These are phyloP conservation scores for Agapanthus africanus DNA, from an alignment of 106 monocot species.

Conservation along the genomic window DNA sequence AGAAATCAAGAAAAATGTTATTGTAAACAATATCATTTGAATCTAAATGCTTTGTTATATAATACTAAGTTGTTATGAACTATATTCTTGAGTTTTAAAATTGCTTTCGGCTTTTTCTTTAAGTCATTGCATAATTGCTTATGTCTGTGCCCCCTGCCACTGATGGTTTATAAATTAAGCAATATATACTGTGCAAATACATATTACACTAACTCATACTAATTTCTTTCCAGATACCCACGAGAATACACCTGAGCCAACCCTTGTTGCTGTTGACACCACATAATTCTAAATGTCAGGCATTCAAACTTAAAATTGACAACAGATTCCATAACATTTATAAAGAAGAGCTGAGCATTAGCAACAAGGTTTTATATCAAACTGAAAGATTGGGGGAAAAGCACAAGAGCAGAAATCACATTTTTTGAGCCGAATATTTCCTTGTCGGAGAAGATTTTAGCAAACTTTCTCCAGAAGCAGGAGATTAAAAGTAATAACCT, in stretches of 20 bases:
- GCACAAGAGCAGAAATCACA: slow-evolving; percentile 30
- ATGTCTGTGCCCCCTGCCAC: too few species aligned
- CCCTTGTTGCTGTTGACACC: slow-evolving; percentile 68
- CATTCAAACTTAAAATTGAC: not conserved
- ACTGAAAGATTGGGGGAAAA: not conserved
- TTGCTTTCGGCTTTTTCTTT: too few species aligned
- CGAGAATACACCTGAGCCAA: slow-evolving; percentile 58
- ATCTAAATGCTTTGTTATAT: too few species aligned
- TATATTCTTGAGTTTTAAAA: too few species aligned
- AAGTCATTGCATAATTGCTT: too few species aligned
- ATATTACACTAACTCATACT: too few species aligned
- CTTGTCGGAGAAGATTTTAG: slow-evolving; percentile 44
- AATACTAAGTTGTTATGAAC: too few species aligned
- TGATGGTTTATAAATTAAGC: not conserved
- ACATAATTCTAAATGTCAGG: slow-evolving; percentile 25
- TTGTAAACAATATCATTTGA: too few species aligned
- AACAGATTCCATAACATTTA: slow-evolving; percentile 3
- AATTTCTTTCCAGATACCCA: slow-evolving; percentile 51
- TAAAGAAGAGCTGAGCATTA: not conserved
- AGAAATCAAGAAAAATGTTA: too few species aligned
- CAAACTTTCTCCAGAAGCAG: slow-evolving; percentile 76
- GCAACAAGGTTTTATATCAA: not conserved
- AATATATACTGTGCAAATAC: not conserved
- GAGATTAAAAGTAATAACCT: slow-evolving; percentile 69
- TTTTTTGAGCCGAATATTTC: slow-evolving; percentile 80